Evolutionary conservation across 2,329 filamentous ascomycete genomes (phyloP).

Genomic region (Cytospora mali): DNA sequence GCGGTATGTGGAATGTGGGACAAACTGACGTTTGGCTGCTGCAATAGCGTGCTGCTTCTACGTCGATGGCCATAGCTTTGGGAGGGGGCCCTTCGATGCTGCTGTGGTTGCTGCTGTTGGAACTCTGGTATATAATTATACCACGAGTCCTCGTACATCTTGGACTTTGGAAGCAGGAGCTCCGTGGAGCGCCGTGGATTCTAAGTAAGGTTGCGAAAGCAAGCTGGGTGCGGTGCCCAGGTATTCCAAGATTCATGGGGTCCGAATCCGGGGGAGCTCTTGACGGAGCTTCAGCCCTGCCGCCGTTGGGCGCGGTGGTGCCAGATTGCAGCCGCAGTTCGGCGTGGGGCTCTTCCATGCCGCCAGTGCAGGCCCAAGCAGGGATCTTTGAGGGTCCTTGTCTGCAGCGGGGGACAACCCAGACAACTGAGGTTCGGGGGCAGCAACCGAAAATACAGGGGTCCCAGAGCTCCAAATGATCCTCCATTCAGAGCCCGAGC

Average conservation of each 20-base stretch:
- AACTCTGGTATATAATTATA: constrained; percentile 74
- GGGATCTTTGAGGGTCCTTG: not conserved
- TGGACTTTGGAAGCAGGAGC: not conserved
- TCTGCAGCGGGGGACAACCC: not conserved
- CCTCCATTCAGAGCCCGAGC: constrained; percentile 25
- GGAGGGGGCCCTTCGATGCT: constrained; percentile 52
- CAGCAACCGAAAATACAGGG: not conserved
- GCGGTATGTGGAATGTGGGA: constrained; percentile 30
- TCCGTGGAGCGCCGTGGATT: constrained; percentile 1
- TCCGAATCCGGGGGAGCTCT: not conserved
- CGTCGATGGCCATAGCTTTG: constrained; percentile 56
- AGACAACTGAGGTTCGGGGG: not conserved
- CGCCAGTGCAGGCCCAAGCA: not conserved
- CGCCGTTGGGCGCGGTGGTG: constrained; percentile 10
- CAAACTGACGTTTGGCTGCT: constrained; percentile 62
- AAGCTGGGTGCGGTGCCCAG: not conserved
- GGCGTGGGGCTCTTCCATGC: constrained; percentile 21
- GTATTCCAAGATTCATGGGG: not conserved
- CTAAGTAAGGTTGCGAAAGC: not conserved
- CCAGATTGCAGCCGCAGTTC: constrained; percentile 26
- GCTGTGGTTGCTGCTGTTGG: constrained; percentile 30
- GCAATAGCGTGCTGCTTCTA: constrained; percentile 70
- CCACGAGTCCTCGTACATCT: constrained; percentile 84
- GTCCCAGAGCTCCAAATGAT: not conserved
- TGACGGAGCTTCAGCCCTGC: constrained; percentile 19